Evolutionary conservation across 1,284 basidiomycete species (phyloP).

Genomic region (Cystobasidium sp.): DNA sequence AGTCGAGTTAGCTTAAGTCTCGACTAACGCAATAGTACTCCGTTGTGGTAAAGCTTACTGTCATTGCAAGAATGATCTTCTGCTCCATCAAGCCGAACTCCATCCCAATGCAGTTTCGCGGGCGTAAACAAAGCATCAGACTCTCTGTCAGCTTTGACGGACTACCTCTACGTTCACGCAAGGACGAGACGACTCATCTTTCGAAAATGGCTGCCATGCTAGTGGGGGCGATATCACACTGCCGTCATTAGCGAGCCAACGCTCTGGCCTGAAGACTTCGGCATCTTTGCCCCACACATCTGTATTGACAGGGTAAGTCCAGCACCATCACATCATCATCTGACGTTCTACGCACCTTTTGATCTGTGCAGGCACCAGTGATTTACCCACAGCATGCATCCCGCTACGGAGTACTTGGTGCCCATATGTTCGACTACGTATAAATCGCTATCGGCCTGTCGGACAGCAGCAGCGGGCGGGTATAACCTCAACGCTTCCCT

Average conservation of each 20-base stretch:
- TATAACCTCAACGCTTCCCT: conserved; percentile 36
- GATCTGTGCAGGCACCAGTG: conserved; percentile 44
- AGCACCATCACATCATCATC: too few relatives aligned
- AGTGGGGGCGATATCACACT: conserved; percentile 12
- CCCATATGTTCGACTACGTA: conserved; percentile 42
- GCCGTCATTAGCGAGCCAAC: conserved; percentile 30
- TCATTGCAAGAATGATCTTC: conserved; percentile 43
- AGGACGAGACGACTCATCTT: conserved; percentile 25
- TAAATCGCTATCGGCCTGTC: conserved; percentile 36
- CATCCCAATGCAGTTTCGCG: conserved; percentile 42
- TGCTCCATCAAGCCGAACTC: conserved; percentile 44
- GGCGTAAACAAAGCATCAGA: conserved; percentile 9
- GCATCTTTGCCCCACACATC: conserved; percentile 32
- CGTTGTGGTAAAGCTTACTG: background rate
- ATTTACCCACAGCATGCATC: conserved; percentile 44
- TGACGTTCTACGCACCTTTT: conserved; percentile 20
- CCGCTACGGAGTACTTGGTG: conserved; percentile 33
- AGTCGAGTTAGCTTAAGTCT: background rate
- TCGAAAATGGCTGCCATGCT: conserved; percentile 44
- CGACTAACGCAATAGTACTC: background rate
- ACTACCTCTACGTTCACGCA: background rate
- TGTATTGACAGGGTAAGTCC: background rate
- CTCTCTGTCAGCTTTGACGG: background rate
- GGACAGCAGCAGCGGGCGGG: conserved; percentile 39
- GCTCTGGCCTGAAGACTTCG: conserved; percentile 30